Evolutionary conservation across 169 alveolate genomes (phyloP).

Genomic region (Ophryocystis elektroscirrha): DNA sequence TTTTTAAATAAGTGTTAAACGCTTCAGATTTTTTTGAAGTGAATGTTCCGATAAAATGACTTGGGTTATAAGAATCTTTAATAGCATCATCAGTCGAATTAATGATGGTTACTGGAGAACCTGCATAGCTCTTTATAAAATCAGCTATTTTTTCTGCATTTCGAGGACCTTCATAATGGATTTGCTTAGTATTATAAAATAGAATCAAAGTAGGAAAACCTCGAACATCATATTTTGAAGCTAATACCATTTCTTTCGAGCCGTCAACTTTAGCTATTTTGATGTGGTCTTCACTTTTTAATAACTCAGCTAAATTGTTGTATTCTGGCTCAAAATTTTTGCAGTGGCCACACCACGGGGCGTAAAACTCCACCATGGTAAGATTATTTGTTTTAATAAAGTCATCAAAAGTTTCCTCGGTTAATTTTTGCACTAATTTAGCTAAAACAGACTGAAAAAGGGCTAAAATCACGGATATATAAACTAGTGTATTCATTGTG

Average conservation of each 20-base stretch:
- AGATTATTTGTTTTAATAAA: not conserved
- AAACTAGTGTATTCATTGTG: too few species aligned
- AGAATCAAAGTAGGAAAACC: constrained; percentile 20
- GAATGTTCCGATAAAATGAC: constrained; percentile 1
- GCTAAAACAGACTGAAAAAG: too few species aligned
- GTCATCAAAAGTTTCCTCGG: not conserved
- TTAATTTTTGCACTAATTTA: not conserved
- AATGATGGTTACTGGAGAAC: constrained; percentile 44
- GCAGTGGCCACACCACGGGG: constrained; percentile 71
- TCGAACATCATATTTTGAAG: constrained; percentile 2
- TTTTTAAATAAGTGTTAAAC: constrained; percentile 6
- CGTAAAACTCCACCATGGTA: constrained; percentile 44
- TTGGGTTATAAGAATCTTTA: not conserved
- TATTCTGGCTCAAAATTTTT: constrained; percentile 50
- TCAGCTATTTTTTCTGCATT: constrained; percentile 42
- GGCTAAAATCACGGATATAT: too few species aligned
- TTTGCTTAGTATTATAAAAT: constrained; percentile 12
- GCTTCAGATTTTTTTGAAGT: not conserved
- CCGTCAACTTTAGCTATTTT: constrained; percentile 25
- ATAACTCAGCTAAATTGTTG: constrained; percentile 33
- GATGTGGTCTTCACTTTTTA: constrained; percentile 9
- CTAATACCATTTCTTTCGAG: constrained; percentile 15
- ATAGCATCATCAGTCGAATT: constrained; percentile 5
- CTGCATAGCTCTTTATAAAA: constrained; percentile 57
- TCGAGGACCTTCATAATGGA: constrained; percentile 50